A percentile compares a stretch with the other conserved stretches of the same genome.
Conservation (phyloP, 768 basidiomycete genomes). For the Pleurotus salmoneostramineus region DNA sequence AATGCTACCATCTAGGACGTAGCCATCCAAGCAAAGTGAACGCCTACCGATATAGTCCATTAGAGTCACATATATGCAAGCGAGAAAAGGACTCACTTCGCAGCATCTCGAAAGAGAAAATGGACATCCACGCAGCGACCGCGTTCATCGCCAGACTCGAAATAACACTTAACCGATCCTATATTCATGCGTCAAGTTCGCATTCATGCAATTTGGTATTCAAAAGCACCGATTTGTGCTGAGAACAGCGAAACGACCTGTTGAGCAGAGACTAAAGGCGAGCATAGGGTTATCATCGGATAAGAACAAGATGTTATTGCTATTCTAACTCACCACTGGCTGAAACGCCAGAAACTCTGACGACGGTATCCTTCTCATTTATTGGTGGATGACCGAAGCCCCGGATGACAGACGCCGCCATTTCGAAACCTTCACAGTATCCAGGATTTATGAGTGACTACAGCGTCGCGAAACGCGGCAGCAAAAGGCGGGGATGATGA, state of each 20-base stretch:
- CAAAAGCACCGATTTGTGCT: neutral
- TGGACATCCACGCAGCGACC: slow-evolving; percentile 45
- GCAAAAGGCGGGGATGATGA: too few species aligned
- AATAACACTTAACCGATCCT: neutral
- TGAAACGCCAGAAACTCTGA: neutral
- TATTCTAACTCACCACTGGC: neutral
- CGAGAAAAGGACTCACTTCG: slow-evolving; percentile 35
- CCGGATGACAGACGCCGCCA: neutral
- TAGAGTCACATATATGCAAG: neutral
- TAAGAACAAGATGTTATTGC: neutral
- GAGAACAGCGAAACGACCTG: slow-evolving; percentile 3
- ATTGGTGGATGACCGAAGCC: neutral
- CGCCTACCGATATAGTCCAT: slow-evolving; percentile 37
- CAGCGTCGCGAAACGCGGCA: too few species aligned
- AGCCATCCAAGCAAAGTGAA: slow-evolving; percentile 64
- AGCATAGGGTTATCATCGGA: neutral
- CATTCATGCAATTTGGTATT: neutral
- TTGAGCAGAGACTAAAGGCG: slow-evolving; percentile 1
- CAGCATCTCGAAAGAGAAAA: slow-evolving; percentile 49
- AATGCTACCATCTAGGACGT: slow-evolving; percentile 47
- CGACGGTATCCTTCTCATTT: neutral
- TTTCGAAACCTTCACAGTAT: neutral
- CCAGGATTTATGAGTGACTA: neutral
- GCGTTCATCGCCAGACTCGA: neutral
- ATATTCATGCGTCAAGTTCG: neutral